Conservation (phyloP, 2,329 filamentous ascomycete species). For the Escovopsis weberi region DNA sequence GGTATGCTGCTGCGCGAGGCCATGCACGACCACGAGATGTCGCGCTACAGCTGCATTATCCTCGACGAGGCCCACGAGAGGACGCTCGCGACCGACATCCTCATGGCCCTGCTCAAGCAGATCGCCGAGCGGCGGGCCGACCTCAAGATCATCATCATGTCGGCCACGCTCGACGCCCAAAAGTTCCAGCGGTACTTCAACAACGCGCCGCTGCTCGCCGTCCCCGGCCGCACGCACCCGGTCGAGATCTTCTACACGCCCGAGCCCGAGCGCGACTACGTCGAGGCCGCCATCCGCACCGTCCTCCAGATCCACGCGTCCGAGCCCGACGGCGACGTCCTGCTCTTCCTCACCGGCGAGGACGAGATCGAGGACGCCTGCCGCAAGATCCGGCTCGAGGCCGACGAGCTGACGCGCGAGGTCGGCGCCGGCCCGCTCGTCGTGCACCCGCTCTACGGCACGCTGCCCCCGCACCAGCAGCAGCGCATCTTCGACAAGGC, state of each 20-base stretch:
- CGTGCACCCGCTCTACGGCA: constrained; percentile 89
- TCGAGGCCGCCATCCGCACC: constrained; percentile 86
- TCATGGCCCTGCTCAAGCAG: constrained; percentile 93
- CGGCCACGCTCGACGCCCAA: constrained; percentile 88
- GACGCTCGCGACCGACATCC: constrained; percentile 89
- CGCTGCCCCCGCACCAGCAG: constrained; percentile 81
- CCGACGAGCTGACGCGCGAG: constrained; percentile 82
- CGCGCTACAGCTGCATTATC: constrained; percentile 92
- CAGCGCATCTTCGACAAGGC: constrained; percentile 91
- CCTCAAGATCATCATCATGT: constrained; percentile 98
- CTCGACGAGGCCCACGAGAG: constrained; percentile 97
- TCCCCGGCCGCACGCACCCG: constrained; percentile 87
- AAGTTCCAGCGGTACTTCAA: constrained; percentile 98
- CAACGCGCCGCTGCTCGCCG: constrained; percentile 80
- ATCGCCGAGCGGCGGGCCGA: constrained; percentile 70
- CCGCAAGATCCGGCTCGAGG: constrained; percentile 79
- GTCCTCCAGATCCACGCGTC: constrained; percentile 93
- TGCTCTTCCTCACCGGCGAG: constrained; percentile 92
- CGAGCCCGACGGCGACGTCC: constrained; percentile 80
- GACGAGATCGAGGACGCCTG: constrained; percentile 97
- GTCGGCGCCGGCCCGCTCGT: constrained; percentile 80
- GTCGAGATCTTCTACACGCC: constrained; percentile 98
- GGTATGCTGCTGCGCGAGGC: constrained; percentile 96
- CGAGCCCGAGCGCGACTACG: constrained; percentile 89
- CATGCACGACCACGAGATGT: constrained; percentile 87